phyloP scores from a whole-genome alignment of 2,329 filamentous ascomycete species.

The Penicillium digitatum region DNA sequence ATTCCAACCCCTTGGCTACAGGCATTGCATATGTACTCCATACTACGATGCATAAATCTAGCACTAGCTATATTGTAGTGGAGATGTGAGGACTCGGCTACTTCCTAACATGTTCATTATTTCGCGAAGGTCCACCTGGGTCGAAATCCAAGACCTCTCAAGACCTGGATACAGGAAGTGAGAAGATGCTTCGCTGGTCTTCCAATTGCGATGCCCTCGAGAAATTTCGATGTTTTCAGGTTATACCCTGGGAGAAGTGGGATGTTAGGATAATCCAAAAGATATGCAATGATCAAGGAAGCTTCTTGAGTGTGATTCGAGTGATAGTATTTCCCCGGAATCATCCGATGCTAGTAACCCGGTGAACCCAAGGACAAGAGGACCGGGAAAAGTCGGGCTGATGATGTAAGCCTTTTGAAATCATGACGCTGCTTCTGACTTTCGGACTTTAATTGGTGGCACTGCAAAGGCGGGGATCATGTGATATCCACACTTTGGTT shows the following conservation, averaged over 20 bases:
- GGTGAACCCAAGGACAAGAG: slow-evolving; percentile 35
- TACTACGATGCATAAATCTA: not conserved
- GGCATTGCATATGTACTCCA: not conserved
- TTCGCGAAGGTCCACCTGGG: too few species aligned
- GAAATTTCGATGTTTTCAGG: not conserved
- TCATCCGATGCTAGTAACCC: slow-evolving; percentile 22
- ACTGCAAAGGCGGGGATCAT: slow-evolving; percentile 19
- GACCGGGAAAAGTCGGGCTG: slow-evolving; percentile 25
- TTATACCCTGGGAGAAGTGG: not conserved
- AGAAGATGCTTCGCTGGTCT: slow-evolving; percentile 7
- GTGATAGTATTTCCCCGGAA: slow-evolving; percentile 10
- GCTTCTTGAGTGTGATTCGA: too few species aligned
- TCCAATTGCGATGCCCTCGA: not conserved
- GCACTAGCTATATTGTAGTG: not conserved
- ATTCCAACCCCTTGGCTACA: not conserved
- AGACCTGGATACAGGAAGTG: not conserved
- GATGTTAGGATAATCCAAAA: not conserved
- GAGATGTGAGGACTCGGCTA: not conserved
- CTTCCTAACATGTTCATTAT: not conserved
- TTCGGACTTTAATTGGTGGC: slow-evolving; percentile 19
- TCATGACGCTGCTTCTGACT: slow-evolving; percentile 5
- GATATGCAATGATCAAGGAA: too few species aligned
- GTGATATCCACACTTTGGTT: slow-evolving; percentile 18
- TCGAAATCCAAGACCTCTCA: not conserved
- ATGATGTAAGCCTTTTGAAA: not conserved